Conservation (phyloP, 2,329 filamentous ascomycete species). For the Purpureocillium lavendulum region DNA sequence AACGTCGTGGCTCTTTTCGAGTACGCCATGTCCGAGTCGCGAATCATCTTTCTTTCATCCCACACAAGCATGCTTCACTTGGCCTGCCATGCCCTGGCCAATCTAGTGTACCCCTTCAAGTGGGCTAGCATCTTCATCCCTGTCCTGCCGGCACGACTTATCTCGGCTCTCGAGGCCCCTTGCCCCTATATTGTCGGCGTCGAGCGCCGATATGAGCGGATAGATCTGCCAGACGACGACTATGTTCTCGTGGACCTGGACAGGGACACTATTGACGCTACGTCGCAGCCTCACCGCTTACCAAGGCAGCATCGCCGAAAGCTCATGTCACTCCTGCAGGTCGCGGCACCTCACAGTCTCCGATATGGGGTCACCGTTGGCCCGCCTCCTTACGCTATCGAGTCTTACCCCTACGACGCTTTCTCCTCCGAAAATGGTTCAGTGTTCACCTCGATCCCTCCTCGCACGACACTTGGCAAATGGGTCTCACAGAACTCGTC, state of each 20-base stretch:
- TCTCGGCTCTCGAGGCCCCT: slow-evolving; percentile 87
- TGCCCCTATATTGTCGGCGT: slow-evolving; percentile 97
- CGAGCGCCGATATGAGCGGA: slow-evolving; percentile 79
- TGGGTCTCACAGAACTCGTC: slow-evolving; percentile 86
- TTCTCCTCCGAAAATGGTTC: slow-evolving; percentile 81
- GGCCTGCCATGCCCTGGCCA: slow-evolving; percentile 78
- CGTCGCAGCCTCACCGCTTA: slow-evolving; percentile 65
- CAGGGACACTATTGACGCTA: slow-evolving; percentile 81
- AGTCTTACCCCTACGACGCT: slow-evolving; percentile 83
- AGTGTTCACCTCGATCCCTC: slow-evolving; percentile 66
- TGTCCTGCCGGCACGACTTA: slow-evolving; percentile 74
- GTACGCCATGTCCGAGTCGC: slow-evolving; percentile 84
- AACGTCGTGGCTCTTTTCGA: slow-evolving; percentile 92
- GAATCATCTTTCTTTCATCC: slow-evolving; percentile 92
- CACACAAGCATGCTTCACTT: slow-evolving; percentile 95
- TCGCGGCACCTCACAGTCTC: slow-evolving; percentile 83
- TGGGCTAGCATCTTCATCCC: slow-evolving; percentile 96
- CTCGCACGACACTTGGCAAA: slow-evolving; percentile 67
- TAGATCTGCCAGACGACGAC: slow-evolving; percentile 86
- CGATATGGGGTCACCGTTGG: slow-evolving; percentile 81
- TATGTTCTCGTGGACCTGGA: slow-evolving; percentile 94
- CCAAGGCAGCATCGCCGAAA: slow-evolving; percentile 88
- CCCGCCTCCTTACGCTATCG: slow-evolving; percentile 84
- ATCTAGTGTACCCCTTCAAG: slow-evolving; percentile 79
- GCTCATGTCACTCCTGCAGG: slow-evolving; percentile 76